Conservation (phyloP, 331 rosid genomes). For the Acacia concinna region DNA sequence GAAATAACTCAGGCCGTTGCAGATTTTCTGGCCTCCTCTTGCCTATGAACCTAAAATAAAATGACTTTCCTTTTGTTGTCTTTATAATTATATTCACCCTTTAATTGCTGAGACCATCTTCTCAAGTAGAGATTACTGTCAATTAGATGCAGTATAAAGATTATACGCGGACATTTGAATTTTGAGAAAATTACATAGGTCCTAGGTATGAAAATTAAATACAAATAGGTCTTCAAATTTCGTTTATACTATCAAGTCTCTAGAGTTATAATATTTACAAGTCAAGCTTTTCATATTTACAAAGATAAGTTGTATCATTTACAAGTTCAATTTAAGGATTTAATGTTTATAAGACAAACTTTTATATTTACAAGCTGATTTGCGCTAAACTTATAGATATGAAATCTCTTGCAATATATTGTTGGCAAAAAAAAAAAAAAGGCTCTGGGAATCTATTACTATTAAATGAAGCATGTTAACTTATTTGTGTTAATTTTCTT, state of each 20-base stretch:
- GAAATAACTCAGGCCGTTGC: constrained; percentile 21
- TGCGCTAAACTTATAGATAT: too few relatives aligned
- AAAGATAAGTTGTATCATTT: too few relatives aligned
- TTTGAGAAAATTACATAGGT: neutral
- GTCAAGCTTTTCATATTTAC: neutral
- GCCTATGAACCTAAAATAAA: neutral
- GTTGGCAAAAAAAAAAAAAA: too few relatives aligned
- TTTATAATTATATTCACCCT: neutral
- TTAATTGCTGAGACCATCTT: neutral
- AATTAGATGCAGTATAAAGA: neutral
- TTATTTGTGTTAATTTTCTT: too few relatives aligned
- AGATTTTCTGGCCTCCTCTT: constrained; percentile 1
- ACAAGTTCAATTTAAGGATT: neutral
- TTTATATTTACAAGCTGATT: neutral
- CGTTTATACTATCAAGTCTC: neutral
- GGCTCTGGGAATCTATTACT: too few relatives aligned
- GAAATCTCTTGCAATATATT: too few relatives aligned
- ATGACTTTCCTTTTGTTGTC: neutral
- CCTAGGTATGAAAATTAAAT: neutral
- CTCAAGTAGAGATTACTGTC: neutral
- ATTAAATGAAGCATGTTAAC: too few relatives aligned
- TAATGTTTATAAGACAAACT: too few relatives aligned
- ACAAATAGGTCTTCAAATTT: neutral
- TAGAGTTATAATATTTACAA: neutral
- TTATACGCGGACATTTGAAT: neutral